These are phyloP conservation scores for Penicillium pulvis DNA, from an alignment of 495 filamentous ascomycete species.

Conservation along the genomic window DNA sequence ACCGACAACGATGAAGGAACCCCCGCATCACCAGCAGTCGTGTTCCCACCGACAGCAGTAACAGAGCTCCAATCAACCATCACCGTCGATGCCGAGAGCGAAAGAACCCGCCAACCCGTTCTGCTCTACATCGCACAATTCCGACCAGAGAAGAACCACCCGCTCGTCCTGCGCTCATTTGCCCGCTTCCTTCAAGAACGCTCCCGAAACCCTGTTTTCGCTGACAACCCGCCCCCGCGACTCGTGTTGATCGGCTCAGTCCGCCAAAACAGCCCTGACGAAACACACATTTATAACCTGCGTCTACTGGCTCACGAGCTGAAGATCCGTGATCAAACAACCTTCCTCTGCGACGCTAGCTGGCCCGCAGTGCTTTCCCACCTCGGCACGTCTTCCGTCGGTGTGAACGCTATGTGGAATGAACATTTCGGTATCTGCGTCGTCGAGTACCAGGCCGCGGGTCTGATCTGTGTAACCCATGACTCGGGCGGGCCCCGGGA, in stretches of 20 bases:
- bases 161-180: conserved; percentile 80
- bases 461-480: conserved; percentile 88
- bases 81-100: conserved; percentile 65
- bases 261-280: conserved; percentile 73
- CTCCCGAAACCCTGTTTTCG: conserved; percentile 47
- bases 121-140: conserved; percentile 96
- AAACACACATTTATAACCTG: conserved; percentile 87
- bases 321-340: conserved; percentile 75
- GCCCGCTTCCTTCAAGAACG: conserved; percentile 62
- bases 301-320: conserved; percentile 87
- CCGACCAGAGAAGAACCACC: conserved; percentile 94
- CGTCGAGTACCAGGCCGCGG: conserved; percentile 96
- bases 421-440: conserved; percentile 99
- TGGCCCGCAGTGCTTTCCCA: conserved; percentile 84
- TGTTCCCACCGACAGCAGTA: conserved; percentile 92
- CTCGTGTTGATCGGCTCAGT: conserved; percentile 88
- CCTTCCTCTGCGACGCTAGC: conserved; percentile 84
- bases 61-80: conserved; percentile 73
- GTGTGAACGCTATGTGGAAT: conserved; percentile 99
- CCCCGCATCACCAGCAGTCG: conserved; percentile 52
- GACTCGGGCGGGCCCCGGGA: conserved; percentile 87
- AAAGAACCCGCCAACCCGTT: conserved; percentile 63
- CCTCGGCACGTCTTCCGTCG: conserved; percentile 71
- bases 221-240: conserved; percentile 37
- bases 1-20: conserved; percentile 33